Base-by-base conservation (phyloP, 345 rosid species). In the Clausena lansium region DNA sequence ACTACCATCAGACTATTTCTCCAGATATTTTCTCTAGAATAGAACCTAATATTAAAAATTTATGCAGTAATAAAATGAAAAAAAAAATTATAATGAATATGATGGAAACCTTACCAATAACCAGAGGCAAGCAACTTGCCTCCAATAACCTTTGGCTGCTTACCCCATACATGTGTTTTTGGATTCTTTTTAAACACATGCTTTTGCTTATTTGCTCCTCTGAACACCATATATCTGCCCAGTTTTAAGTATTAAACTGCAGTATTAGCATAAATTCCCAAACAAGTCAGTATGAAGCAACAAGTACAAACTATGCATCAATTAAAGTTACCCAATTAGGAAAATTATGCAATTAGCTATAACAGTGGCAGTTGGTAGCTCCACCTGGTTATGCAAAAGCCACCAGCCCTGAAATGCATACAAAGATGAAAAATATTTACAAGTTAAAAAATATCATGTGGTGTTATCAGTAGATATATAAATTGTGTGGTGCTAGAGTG, bases 91-190 rank as follows among this genome's bases (percentile, higher is more conserved):
- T 57, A 58, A 28, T 38, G 5, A 39, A n/a, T 35, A 45, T n/a
- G 20, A 32, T 47, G 28, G 77, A 27, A 59, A 77, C 72, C 83
- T 82, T 84, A 96, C 99, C 99, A 90, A 85, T 87, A 96, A 81
- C 97, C 97, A 81, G 99, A 96, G 83, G 94, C 98, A 65, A 94
- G 97, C 76, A 96, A 83, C 85, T 94, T 93, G 65, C 99, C 95
- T 10, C 98, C 97, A 62, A 90, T 80, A 35, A 96, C 93, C 80
- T 85, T 89, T 33, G 99, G 97, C 78, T 94, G 94, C 79, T 78
- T 87, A 27, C 97, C 97, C 99, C 99, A 92, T 68, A 90, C 91
- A 61, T 45, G 92, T 71, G 88, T 88, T 78, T 92, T 88, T 35
- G 97, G 95, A 78, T 92, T 87, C 90, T 90, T 91, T 81, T 94